A percentile compares a stretch with the other conserved stretches of the same genome.
phyloP scores from a whole-genome alignment of 2,329 filamentous ascomycete species.

The Thelonectria blattea region DNA sequence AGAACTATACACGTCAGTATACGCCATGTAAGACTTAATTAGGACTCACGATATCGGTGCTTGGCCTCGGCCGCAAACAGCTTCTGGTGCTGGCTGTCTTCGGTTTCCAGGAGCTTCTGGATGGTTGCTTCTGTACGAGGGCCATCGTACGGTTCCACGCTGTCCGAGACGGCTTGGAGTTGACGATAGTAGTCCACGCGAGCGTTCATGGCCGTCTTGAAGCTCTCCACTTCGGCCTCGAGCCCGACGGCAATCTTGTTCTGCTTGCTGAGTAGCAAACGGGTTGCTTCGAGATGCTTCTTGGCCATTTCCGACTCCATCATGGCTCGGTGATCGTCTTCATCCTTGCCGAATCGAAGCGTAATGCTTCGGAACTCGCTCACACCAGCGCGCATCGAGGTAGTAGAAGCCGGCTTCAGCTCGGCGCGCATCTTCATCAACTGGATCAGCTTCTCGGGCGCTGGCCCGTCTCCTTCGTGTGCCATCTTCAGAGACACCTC shows the following conservation, averaged over 20 bases:
- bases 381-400: slow-evolving; percentile 74
- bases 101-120: slow-evolving; percentile 38
- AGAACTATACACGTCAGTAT: slow-evolving; percentile 48
- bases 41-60: slow-evolving; percentile 69
- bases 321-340: slow-evolving; percentile 57
- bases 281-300: slow-evolving; percentile 65
- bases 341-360: slow-evolving; percentile 55
- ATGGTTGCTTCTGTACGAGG: slow-evolving; percentile 59
- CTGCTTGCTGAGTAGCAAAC: slow-evolving; percentile 59
- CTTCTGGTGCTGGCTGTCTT: slow-evolving; percentile 57
- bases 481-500: slow-evolving; percentile 66
- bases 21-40: background rate
- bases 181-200: slow-evolving; percentile 91
- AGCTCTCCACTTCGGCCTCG: slow-evolving; percentile 76
- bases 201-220: slow-evolving; percentile 80
- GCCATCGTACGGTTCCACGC: slow-evolving; percentile 76
- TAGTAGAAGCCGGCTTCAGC: slow-evolving; percentile 56
- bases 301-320: slow-evolving; percentile 71
- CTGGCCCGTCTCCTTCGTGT: slow-evolving; percentile 69
- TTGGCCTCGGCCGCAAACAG: slow-evolving; percentile 73
- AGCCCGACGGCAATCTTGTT: slow-evolving; percentile 54
- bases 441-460: slow-evolving; percentile 66
- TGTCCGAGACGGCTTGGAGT: slow-evolving; percentile 89
- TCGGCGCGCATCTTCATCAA: slow-evolving; percentile 55
- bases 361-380: slow-evolving; percentile 71